Evolutionary conservation across 2,329 filamentous ascomycete species (phyloP).

Genomic region (Penicillium sp.): DNA sequence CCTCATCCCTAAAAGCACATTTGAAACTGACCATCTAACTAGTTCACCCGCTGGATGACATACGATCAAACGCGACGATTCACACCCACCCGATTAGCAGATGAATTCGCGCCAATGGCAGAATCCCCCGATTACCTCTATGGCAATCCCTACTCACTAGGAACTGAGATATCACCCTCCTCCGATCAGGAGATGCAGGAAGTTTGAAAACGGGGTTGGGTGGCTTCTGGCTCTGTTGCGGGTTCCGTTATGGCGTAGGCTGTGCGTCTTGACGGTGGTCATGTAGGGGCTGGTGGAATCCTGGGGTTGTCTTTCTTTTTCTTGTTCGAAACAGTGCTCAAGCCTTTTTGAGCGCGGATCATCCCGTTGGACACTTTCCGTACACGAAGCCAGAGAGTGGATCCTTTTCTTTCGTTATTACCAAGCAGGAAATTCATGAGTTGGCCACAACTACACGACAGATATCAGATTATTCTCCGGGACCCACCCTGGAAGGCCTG

Average conservation of each 20-base stretch:
- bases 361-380: slow-evolving; percentile 1
- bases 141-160: slow-evolving; percentile 5
- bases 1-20: neutral
- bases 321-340: neutral
- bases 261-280: neutral
- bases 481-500: neutral
- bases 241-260: neutral
- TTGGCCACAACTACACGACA: slow-evolving; percentile 16
- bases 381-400: slow-evolving; percentile 10
- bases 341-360: neutral
- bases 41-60: slow-evolving; percentile 44
- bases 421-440: slow-evolving; percentile 1
- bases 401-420: slow-evolving; percentile 2
- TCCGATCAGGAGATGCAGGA: slow-evolving; percentile 9
- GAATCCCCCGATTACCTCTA: slow-evolving; percentile 14
- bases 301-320: neutral
- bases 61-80: slow-evolving; percentile 38
- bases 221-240: slow-evolving; percentile 1
- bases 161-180: neutral
- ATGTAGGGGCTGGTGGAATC: neutral
- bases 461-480: slow-evolving; percentile 10
- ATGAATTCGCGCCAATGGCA: slow-evolving; percentile 24
- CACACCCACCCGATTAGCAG: slow-evolving; percentile 33
- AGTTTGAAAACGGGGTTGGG: slow-evolving; percentile 3
- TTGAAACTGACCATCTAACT: slow-evolving; percentile 6